phyloP scores from a whole-genome alignment of 352 stramenopile species.

The Phytophthora cactorum region DNA sequence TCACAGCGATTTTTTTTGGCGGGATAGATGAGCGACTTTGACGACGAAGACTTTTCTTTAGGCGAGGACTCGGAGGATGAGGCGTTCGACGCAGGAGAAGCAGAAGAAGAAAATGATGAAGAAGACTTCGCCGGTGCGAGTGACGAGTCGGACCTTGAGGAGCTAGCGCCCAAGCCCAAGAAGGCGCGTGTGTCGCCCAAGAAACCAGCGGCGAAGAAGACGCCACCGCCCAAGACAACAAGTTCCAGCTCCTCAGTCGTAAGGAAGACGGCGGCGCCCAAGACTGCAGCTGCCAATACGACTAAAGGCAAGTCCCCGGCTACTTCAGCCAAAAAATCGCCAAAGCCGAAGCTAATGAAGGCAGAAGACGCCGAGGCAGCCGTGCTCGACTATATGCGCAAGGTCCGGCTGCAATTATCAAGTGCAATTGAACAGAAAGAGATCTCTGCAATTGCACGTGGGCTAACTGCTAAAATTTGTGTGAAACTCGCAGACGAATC shows the following conservation, averaged over 20 bases:
- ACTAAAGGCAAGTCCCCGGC: slow-evolving; percentile 9
- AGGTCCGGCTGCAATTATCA: slow-evolving; percentile 34
- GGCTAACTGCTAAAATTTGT: slow-evolving; percentile 5
- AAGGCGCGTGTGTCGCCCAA: slow-evolving; percentile 30
- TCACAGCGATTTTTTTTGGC: too few species aligned
- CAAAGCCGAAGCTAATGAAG: slow-evolving; percentile 43
- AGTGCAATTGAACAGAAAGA: background rate
- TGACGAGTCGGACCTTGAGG: slow-evolving; percentile 56
- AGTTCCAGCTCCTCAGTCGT: background rate
- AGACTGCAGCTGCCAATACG: slow-evolving; percentile 11
- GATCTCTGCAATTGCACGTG: background rate
- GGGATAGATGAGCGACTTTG: slow-evolving; percentile 27
- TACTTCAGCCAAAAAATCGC: slow-evolving; percentile 17
- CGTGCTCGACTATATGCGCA: slow-evolving; percentile 81
- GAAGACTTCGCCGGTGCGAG: slow-evolving; percentile 37
- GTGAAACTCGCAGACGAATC: slow-evolving; percentile 61
- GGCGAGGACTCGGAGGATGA: slow-evolving; percentile 53
- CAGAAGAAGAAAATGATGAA: slow-evolving; percentile 42
- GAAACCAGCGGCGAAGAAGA: slow-evolving; percentile 22
- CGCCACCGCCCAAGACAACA: slow-evolving; percentile 5
- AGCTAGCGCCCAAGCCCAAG: slow-evolving; percentile 30
- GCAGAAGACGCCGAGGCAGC: slow-evolving; percentile 48
- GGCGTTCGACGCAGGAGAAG: slow-evolving; percentile 33
- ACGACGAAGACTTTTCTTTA: slow-evolving; percentile 73
- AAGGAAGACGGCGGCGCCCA: slow-evolving; percentile 17